Base-by-base conservation (phyloP, 192 early-diverging fungal species). In the Podila horticola region DNA sequence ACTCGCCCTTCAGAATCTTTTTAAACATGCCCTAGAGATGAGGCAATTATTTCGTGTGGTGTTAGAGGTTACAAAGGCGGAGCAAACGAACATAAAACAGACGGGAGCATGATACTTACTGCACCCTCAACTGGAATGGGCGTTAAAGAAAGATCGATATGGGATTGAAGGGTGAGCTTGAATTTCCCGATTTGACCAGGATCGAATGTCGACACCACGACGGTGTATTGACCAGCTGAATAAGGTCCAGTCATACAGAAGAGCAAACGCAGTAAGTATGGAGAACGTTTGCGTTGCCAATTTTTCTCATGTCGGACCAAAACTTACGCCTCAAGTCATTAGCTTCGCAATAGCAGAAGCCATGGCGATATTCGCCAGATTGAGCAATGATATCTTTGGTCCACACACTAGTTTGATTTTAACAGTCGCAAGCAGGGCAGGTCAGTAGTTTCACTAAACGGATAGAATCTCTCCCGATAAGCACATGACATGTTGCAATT, bases 121-220 rank as follows among this genome's bases (percentile, higher is more conserved):
- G 92, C 93, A 61, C 94, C 94, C 79, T 95, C 94, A 50, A 86
- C 72, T 13, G 94, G 90, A 68, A 95, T 91, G 8, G 89, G 69
- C 13, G 84, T 75, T 6, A 92, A 36, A 10, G 69, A 66, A 51
- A 94, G 88, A 11, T 83, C 75, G 17, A 72, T 55, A 58, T 86
- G 87, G 26, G 90, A 87, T 45, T 87, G 85, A 17, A 94, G 82
- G 5, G 90, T 89, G 20, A 96, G 79, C 60, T 87, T 86, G 75
- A 91, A 96, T 45, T 87, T 84, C 49, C 92, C 93, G 62, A 91
- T 76, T 69, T 90, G 81, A 2, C 87, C 87, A 2, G 94, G 88
- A 71, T 95, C 90, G 83, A 90, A 95, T 1, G 95, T 94, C 66
- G 94, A 96, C 2, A 86, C 90, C 9, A 96, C 86, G 0, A 95